A percentile compares a stretch with the other conserved stretches of the same genome.
Evolutionary conservation across 805 yeast species (phyloP).

Genomic region (Myxozyma lipomycoides): DNA sequence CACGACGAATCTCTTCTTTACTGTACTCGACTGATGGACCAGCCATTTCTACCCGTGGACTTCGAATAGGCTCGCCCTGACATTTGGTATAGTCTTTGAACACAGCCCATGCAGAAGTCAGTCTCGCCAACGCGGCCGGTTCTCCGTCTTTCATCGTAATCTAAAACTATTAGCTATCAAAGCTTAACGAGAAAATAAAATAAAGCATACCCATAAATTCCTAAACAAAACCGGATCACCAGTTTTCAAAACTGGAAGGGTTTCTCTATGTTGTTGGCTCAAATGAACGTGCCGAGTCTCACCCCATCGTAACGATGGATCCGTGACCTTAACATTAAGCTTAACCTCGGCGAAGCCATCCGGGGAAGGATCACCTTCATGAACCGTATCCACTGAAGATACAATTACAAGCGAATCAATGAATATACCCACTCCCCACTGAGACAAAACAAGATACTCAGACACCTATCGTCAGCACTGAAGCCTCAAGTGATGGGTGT

Average conservation of each 20-base stretch:
- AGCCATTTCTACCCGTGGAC: neutral
- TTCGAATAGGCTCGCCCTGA: neutral
- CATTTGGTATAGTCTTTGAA: neutral
- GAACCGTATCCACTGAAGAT: neutral
- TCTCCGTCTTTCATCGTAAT: slow-evolving; percentile 1
- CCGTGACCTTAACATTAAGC: slow-evolving; percentile 2
- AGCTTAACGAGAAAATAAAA: neutral
- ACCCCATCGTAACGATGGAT: slow-evolving; percentile 5
- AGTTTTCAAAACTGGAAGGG: slow-evolving; percentile 5
- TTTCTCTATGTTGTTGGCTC: slow-evolving; percentile 3
- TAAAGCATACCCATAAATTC: neutral
- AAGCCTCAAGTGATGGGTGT: neutral
- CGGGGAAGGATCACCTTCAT: neutral
- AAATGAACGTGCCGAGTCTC: slow-evolving; percentile 1
- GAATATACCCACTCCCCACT: neutral
- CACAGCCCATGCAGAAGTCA: slow-evolving; percentile 17
- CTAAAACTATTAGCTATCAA: neutral
- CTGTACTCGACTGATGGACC: slow-evolving; percentile 26
- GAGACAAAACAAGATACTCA: neutral
- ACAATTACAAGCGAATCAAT: slow-evolving; percentile 18
- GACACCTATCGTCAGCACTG: neutral
- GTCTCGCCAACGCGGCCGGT: slow-evolving; percentile 2
- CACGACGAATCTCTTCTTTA: slow-evolving; percentile 6
- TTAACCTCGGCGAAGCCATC: neutral
- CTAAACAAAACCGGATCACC: slow-evolving; percentile 1